Base-by-base conservation (phyloP, 371 early-diverging fungal species). In the Mucor ambiguus region DNA sequence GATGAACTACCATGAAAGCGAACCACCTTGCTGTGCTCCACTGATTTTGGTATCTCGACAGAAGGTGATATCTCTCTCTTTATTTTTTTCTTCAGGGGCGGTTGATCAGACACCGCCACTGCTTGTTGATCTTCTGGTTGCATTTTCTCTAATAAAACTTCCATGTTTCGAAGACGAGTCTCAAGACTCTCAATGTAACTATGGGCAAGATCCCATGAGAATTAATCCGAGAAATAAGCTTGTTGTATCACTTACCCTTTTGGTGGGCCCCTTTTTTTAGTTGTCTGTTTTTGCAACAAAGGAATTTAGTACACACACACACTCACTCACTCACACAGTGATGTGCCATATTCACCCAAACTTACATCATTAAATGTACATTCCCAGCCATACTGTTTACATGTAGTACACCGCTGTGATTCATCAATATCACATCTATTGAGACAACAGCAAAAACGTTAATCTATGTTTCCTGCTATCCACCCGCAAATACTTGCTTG, bases 151-250 rank as follows among this genome's bases (percentile, higher is more conserved):
- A 82, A 29, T 18, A 79, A 48, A 10, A 59, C 61, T 32, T 82
- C 82, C 82, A 82, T 82, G 28, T 71, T 74, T 58, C 71, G 65
- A 26, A 82, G 48, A 29, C 82, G 67, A 18, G 64, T 71, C 43
- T 82, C 82, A n/a, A 82, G 72, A 56, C 76, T 78, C 33, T 79
- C 82, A 33, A 82, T 82, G 43, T 82, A 82, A 28, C 81, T 79
- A 57, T 7, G 22, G 33, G 16, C 16, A 52, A 4, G 16, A 26
- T 12, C 29, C 26, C 32, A 54, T 54, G 33, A 52, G 52, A 58
- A 41, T 14, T 41, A 41, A 63, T 18, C 24, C 41, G 29, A 43
- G 35, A n/a, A 29, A 16, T 52, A 16, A 48, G 29, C 33, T 41
- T 46, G 11, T 61, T 66, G 41, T 67, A 30, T 41, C 0, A 60